Base-by-base conservation (phyloP, 768 basidiomycete genomes). In the Agrocybe pediades region DNA sequence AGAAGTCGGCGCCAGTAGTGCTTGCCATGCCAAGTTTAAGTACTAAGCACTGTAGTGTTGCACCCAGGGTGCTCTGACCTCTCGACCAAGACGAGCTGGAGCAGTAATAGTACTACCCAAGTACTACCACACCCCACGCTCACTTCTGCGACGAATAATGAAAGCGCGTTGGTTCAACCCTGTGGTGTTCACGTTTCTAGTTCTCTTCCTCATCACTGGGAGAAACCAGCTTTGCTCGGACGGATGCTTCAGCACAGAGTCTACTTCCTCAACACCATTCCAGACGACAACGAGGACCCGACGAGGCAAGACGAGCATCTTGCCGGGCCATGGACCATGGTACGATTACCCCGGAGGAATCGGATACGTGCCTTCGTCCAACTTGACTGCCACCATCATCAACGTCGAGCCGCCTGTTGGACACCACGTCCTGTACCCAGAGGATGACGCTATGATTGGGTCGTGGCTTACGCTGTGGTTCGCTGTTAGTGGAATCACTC, bases 371-470 rank as follows among this genome's bases (percentile, higher is more conserved):
- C 41, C 42, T 3, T 41, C 39, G 40, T 50, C 49, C 16, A 50
- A 50, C 15, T 4, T 50, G n/a, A 50, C 49, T 11, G 7, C 40
- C 8, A 50, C 49, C 6, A 9, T 50, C 8, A 16, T 50, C 20
- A 40, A 40, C 23, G 6, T 50, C 9, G n/a, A 50, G 40, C 49
- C 49, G 13, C n/a, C 49, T 9, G 49, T 50, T 2, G 23, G 40
- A 3, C 49, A 50, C 19, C 49, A 50, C 24, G 30, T 50, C 25
- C 40, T 41, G n/a, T 50, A 50, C 17, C 49, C 49, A 8, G 41
- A 39, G 2, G 49, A 50, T 26, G 49, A 50, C 24, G 49, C 42
- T 13, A 50, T 50, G 49, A 50, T 50, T 19, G 49, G 49, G 3
- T 50, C 49, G 1, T 50, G 49, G n/a, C n/a, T n/a, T n/a, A n/a